Percentiles rank a stretch among this genome's conserved stretches.
These are phyloP conservation scores for Phytophthora fragariae DNA, from an alignment of 352 stramenopile genomes.

Conservation along the genomic window DNA sequence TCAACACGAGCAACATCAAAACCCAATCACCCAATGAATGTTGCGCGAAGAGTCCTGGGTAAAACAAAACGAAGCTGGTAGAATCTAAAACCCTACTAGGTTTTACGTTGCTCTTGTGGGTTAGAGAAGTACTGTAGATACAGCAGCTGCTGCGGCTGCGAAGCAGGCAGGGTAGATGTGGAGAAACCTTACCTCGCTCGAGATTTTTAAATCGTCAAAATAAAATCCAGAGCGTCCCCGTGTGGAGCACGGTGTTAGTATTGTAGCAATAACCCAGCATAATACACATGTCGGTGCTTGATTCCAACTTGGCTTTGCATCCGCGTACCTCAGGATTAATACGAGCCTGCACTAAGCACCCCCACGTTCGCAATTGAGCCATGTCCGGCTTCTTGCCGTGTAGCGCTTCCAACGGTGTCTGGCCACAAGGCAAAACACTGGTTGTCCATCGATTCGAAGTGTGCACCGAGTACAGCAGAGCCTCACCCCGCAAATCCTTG, in stretches of 20 bases:
- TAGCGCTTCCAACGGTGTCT: constrained; percentile 26
- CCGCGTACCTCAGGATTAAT: constrained; percentile 6
- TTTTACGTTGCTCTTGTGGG: too few species aligned
- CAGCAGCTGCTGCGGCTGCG: too few species aligned
- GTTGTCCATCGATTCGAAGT: constrained; percentile 25
- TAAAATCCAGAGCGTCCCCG: too few species aligned
- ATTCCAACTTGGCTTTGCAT: constrained; percentile 10
- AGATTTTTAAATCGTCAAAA: too few species aligned
- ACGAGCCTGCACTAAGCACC: constrained; percentile 21
- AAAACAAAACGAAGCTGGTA: too few species aligned
- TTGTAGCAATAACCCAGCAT: constrained; percentile 18
- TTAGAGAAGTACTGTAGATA: too few species aligned
- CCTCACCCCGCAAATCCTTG: constrained; percentile 22
- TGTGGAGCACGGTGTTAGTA: not conserved
- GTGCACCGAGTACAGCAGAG: constrained; percentile 13
- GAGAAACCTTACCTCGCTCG: too few species aligned
- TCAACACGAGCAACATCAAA: too few species aligned
- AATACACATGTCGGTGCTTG: constrained; percentile 23
- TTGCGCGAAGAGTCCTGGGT: too few species aligned
- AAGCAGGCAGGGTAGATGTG: too few species aligned
- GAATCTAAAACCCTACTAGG: too few species aligned
- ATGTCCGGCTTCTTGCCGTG: constrained; percentile 21
- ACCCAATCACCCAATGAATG: too few species aligned
- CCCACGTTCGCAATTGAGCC: constrained; percentile 2
- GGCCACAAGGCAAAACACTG: not conserved